phyloP scores from a whole-genome alignment of 768 basidiomycete genomes.

The Lactarius indigo region DNA sequence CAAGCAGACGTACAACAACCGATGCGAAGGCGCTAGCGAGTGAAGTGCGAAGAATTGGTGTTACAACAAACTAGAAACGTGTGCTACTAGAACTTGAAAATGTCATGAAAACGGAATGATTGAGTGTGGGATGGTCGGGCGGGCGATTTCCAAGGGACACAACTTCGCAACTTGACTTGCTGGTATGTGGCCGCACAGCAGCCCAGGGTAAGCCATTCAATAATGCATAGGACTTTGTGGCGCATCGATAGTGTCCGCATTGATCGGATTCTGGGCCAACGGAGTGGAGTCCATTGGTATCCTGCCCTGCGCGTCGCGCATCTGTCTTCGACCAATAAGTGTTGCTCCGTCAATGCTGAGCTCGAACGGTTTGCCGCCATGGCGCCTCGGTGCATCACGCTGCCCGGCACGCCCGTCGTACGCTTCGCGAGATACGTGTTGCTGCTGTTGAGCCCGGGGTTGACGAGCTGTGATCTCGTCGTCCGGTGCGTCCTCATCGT shows the following conservation, averaged over 20 bases:
- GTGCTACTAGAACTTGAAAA: background rate
- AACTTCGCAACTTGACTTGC: background rate
- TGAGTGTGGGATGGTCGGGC: background rate
- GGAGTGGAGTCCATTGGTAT: conserved; percentile 35
- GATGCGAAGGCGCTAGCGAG: background rate
- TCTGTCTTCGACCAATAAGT: conserved; percentile 69
- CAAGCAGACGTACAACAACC: background rate
- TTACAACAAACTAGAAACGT: conserved; percentile 15
- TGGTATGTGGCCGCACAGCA: conserved; percentile 14
- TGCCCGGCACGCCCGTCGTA: conserved; percentile 70
- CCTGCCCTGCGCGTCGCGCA: conserved; percentile 31
- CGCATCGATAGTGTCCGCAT: conserved; percentile 14
- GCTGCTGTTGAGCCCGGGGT: conserved; percentile 17
- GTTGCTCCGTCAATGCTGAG: conserved; percentile 86
- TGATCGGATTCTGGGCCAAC: conserved; percentile 32
- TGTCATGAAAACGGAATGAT: conserved; percentile 1
- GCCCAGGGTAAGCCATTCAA: conserved; percentile 11
- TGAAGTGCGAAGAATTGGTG: background rate
- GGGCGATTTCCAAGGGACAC: background rate
- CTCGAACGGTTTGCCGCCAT: conserved; percentile 54
- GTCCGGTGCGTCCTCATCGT: conserved; percentile 68
- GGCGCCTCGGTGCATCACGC: conserved; percentile 50
- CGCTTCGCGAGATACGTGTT: conserved; percentile 17
- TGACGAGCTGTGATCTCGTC: conserved; percentile 46
- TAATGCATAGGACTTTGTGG: conserved; percentile 28